Evolutionary conservation across 2,329 filamentous ascomycete species (phyloP).

Genomic region (Diaporthe eres): DNA sequence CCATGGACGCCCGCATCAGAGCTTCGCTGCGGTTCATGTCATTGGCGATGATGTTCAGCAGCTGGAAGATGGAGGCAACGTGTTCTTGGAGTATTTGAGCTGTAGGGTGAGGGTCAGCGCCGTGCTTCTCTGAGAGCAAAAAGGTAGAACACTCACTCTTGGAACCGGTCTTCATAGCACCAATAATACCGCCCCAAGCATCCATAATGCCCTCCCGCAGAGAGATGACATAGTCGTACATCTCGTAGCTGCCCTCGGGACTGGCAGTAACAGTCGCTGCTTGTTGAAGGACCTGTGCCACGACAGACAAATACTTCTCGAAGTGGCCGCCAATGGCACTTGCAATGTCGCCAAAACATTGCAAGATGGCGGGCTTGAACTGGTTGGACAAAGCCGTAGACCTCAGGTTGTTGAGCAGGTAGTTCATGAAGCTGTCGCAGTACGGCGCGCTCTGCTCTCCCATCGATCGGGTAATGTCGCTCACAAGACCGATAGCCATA

Average conservation of each 20-base stretch:
- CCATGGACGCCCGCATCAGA: slow-evolving; percentile 94
- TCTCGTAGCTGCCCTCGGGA: slow-evolving; percentile 89
- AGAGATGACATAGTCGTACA: slow-evolving; percentile 96
- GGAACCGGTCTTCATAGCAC: slow-evolving; percentile 87
- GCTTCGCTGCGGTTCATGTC: slow-evolving; percentile 93
- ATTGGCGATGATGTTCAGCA: slow-evolving; percentile 83
- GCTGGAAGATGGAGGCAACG: slow-evolving; percentile 87
- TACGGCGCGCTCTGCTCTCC: slow-evolving; percentile 92
- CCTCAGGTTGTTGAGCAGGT: slow-evolving; percentile 90
- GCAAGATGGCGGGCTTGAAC: slow-evolving; percentile 97
- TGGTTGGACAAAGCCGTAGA: slow-evolving; percentile 90
- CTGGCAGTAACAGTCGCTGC: slow-evolving; percentile 86
- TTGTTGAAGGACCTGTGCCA: slow-evolving; percentile 94
- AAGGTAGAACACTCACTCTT: slow-evolving; percentile 73
- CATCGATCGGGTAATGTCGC: slow-evolving; percentile 93
- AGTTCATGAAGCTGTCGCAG: slow-evolving; percentile 99
- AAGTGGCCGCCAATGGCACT: slow-evolving; percentile 93
- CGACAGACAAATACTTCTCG: slow-evolving; percentile 91
- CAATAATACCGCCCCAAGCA: slow-evolving; percentile 97
- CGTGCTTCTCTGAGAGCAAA: background rate
- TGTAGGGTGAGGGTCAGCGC: slow-evolving; percentile 57
- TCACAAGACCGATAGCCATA: slow-evolving; percentile 97
- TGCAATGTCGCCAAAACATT: slow-evolving; percentile 98
- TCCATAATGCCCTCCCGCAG: slow-evolving; percentile 98
- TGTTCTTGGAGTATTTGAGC: slow-evolving; percentile 81